Percentiles rank a stretch among this genome's conserved stretches.
Evolutionary conservation across 2,329 filamentous ascomycete species (phyloP).

Genomic region (Arthrocladium fulminans): DNA sequence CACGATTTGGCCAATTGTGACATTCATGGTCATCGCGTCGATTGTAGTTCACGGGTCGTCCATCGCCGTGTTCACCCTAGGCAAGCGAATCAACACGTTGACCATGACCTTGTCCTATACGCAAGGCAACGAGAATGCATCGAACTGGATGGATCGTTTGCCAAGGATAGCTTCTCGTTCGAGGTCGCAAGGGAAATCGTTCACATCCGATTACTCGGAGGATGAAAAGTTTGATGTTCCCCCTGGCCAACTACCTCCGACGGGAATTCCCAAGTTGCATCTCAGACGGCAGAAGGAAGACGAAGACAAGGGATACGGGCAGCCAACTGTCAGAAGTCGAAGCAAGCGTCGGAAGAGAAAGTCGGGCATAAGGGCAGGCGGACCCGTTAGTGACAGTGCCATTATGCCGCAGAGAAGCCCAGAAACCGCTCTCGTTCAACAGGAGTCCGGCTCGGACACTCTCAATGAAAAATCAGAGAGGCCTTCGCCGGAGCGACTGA

Average conservation of each 20-base stretch:
- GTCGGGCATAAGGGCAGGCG: conserved; percentile 62
- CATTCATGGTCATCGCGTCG: conserved; percentile 86
- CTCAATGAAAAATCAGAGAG: conserved; percentile 22
- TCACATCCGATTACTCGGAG: conserved; percentile 38
- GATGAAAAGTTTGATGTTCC: conserved; percentile 52
- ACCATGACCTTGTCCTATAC: conserved; percentile 96
- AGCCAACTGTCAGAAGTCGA: conserved; percentile 46
- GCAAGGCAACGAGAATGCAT: conserved; percentile 74
- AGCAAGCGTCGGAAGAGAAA: conserved; percentile 61
- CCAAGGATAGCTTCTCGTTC: conserved; percentile 76
- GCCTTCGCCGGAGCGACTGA: conserved; percentile 16
- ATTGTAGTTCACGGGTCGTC: conserved; percentile 97
- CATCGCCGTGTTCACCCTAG: conserved; percentile 91
- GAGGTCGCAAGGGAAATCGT: conserved; percentile 68
- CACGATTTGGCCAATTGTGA: conserved; percentile 90
- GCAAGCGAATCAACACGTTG: conserved; percentile 95
- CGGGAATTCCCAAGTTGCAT: conserved; percentile 66
- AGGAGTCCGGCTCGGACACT: conserved; percentile 19
- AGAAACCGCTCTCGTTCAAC: conserved; percentile 23
- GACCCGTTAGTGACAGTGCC: conserved; percentile 80
- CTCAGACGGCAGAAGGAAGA: conserved; percentile 74
- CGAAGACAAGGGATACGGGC: conserved; percentile 47
- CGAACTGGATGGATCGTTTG: conserved; percentile 89
- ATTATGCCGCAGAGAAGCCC: conserved; percentile 57
- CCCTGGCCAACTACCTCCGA: conserved; percentile 62